Base-by-base conservation (phyloP, 768 basidiomycete genomes). In the Suillus fuscotomentosus region DNA sequence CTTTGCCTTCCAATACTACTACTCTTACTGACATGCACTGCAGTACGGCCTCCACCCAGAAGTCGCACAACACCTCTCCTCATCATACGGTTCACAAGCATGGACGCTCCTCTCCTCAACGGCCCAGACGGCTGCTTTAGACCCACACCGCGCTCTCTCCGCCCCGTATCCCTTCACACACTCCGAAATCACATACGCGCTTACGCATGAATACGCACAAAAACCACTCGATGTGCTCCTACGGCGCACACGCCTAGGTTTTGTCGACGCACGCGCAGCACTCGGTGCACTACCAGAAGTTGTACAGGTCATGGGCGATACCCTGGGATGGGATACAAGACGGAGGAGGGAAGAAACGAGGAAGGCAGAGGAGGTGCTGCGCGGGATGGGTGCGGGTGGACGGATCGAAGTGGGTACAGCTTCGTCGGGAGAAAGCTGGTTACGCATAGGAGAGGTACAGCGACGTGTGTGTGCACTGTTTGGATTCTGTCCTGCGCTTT, bases 181-280 rank as follows among this genome's bases (percentile, higher is more conserved):
- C 38, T 27, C 39, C 1, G 97, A 99, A 79, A 88, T 96, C 8
- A 87, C 87, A 56, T 97, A 97, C 73, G 95, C 95, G 0, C 84
- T 90, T 24, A 87, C 87, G 15, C 82, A 94, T 74, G 97, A 99
- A 79, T 98, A 97, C 76, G 97, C 96, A 0, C 85, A 87, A 64
- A 95, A 90, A n/a, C 92, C 95, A 13, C 81, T 90, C 64, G 97
- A 99, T 76, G 91, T 99, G 69, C 87, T 99, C 72, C 93, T 94
- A 2, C 90, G 97, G 1, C 89, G 96, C 65, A 91, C 92, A 11
- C 90, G 97, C n/a, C 84, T 99, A 36, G 89, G 92, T 9, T 99
- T 98, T 85, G 87, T 99, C 69, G 95, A 97, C 75, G 90, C 88
- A 0, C 89, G 90, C 64, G 91, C 91, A 1, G 90, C 97, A 0